phyloP scores from a whole-genome alignment of 2,329 filamentous ascomycete species.

The Penicillium fuscoglaucum region DNA sequence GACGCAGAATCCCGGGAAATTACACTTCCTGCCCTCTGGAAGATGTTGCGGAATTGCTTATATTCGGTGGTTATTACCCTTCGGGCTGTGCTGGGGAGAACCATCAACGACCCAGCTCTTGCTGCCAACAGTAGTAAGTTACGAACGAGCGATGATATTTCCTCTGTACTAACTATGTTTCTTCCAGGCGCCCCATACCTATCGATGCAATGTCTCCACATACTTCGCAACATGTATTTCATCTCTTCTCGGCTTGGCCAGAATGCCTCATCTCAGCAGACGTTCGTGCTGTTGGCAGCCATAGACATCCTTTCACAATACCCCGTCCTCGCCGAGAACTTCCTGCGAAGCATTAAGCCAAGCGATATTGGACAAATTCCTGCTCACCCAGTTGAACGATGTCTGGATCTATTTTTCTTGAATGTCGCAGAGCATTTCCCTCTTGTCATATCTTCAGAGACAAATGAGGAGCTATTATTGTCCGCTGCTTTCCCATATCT shows the following conservation, averaged over 20 bases:
- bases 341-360: constrained; percentile 65
- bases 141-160: background rate
- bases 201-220: constrained; percentile 69
- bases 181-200: constrained; percentile 61
- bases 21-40: constrained; percentile 73
- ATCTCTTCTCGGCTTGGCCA: constrained; percentile 73
- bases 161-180: constrained; percentile 10
- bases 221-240: constrained; percentile 77
- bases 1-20: constrained; percentile 64
- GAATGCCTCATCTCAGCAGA: constrained; percentile 76
- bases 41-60: constrained; percentile 70
- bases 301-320: constrained; percentile 79
- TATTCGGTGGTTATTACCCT: constrained; percentile 74
- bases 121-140: constrained; percentile 54
- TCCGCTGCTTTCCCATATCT: constrained; percentile 75
- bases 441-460: constrained; percentile 63
- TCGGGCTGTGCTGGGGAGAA: constrained; percentile 70
- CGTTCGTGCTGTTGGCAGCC: constrained; percentile 77
- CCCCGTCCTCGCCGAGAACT: constrained; percentile 62
- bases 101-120: constrained; percentile 57
- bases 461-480: constrained; percentile 72
- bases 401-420: constrained; percentile 83
- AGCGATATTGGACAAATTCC: constrained; percentile 58
- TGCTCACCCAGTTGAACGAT: constrained; percentile 65
- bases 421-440: constrained; percentile 84